phyloP scores from a whole-genome alignment of 2,329 filamentous ascomycete genomes.

The Onygenales sp. region DNA sequence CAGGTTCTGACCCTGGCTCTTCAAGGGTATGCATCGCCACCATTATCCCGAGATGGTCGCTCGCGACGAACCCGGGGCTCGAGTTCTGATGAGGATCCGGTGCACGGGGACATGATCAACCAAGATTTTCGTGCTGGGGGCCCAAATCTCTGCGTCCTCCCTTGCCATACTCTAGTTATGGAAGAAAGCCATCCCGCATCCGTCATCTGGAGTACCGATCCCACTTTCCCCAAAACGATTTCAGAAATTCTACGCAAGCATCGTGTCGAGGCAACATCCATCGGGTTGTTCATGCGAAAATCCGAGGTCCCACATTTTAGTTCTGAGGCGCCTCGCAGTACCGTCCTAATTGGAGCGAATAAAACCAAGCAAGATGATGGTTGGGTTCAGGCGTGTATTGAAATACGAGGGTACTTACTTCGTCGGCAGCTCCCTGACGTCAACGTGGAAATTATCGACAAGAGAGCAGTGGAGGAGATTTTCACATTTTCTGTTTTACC shows the following conservation, averaged over 20 bases:
- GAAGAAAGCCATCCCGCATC: no score
- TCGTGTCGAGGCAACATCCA: not conserved
- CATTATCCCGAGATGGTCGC: no score
- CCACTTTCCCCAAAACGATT: not conserved
- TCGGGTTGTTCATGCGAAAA: not conserved
- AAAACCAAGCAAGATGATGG: not conserved
- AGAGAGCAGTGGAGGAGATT: not conserved
- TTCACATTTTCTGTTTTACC: not conserved
- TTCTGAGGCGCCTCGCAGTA: not conserved
- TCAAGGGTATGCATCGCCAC: no score
- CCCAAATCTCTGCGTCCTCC: not conserved
- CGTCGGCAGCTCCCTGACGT: not conserved
- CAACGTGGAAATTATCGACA: not conserved
- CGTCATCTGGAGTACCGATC: no score
- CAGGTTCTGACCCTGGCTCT: no score
- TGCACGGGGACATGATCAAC: not conserved
- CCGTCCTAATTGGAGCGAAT: not conserved
- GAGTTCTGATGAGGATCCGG: not conserved
- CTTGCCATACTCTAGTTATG: not conserved
- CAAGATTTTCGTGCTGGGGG: not conserved
- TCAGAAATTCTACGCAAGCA: not conserved
- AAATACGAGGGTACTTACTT: not conserved
- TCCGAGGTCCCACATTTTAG: not conserved
- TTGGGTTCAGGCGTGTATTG: not conserved
- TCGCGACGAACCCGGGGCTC: not conserved